Conservation (phyloP, 345 rosid species). For the Ceriops zippeliana region DNA sequence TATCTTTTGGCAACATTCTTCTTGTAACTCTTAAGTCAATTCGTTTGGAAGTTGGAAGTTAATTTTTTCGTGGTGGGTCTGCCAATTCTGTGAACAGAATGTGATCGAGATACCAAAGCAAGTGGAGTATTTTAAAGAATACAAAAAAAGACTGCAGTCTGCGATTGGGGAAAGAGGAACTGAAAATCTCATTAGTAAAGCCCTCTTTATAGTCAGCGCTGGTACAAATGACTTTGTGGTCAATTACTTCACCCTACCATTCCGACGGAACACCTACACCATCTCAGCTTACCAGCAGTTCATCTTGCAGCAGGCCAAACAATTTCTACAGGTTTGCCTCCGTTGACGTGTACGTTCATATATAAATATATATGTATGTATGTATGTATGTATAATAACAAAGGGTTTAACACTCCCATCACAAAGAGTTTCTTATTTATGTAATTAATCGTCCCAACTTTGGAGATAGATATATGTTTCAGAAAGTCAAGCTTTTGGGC, state of each 20-base stretch:
- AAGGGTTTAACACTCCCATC: too few species aligned
- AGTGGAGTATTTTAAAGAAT: constrained; percentile 51
- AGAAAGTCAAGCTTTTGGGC: too few species aligned
- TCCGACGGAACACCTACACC: constrained; percentile 47
- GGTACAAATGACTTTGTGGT: constrained; percentile 62
- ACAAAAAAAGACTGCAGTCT: constrained; percentile 37
- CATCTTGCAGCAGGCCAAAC: constrained; percentile 38
- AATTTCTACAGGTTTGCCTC: constrained; percentile 44
- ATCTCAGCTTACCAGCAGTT: constrained; percentile 53
- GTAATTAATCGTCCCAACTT: too few species aligned
- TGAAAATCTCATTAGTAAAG: constrained; percentile 32
- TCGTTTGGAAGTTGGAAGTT: too few species aligned
- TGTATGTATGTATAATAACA: too few species aligned
- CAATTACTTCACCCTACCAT: constrained; percentile 53
- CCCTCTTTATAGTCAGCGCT: constrained; percentile 39
- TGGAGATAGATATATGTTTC: too few species aligned
- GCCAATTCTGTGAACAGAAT: constrained; percentile 22
- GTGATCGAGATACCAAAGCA: constrained; percentile 42
- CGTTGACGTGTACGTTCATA: too few species aligned
- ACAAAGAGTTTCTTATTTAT: too few species aligned
- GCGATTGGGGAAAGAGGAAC: constrained; percentile 37
- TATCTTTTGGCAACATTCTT: too few species aligned
- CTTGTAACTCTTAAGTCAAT: too few species aligned
- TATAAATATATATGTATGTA: too few species aligned
- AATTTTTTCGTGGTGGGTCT: not conserved